phyloP scores from a whole-genome alignment of 83 land plant genomes.

The Larix sibirica region DNA sequence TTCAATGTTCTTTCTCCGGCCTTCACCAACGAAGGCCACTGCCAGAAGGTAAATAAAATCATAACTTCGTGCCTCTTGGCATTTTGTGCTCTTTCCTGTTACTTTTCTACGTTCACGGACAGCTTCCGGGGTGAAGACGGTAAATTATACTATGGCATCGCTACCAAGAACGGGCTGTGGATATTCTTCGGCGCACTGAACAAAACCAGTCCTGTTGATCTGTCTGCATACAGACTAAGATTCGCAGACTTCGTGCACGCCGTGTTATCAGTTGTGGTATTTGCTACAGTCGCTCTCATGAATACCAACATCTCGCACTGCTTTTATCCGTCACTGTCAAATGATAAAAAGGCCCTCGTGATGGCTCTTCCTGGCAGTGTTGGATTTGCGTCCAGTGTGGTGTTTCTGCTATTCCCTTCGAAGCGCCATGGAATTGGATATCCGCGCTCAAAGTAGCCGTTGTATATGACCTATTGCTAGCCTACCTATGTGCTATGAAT shows the following conservation, averaged over 20 bases:
- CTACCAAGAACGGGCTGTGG: constrained; percentile 62
- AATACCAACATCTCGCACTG: constrained; percentile 42
- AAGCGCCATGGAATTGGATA: constrained; percentile 74
- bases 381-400: constrained; percentile 37
- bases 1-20: constrained; percentile 68
- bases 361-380: constrained; percentile 51
- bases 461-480: not conserved
- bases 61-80: constrained; percentile 47
- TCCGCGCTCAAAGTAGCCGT: constrained; percentile 7
- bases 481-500: too few species aligned
- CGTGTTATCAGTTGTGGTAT: constrained; percentile 38
- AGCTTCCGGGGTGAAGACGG: constrained; percentile 52
- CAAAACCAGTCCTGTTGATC: not conserved
- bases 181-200: constrained; percentile 25
- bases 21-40: constrained; percentile 59
- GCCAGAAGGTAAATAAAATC: constrained; percentile 32
- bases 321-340: constrained; percentile 41
- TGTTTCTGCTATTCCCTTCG: constrained; percentile 50
- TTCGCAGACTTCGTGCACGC: constrained; percentile 62
- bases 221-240: constrained; percentile 32
- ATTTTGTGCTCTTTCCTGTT: constrained; percentile 54
- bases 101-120: constrained; percentile 59
- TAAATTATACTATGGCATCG: constrained; percentile 61
- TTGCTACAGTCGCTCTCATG: constrained; percentile 38
- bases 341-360: constrained; percentile 29